Evolutionary conservation across 2,329 filamentous ascomycete species (phyloP).

Genomic region (Neocatenulostroma microsporum): DNA sequence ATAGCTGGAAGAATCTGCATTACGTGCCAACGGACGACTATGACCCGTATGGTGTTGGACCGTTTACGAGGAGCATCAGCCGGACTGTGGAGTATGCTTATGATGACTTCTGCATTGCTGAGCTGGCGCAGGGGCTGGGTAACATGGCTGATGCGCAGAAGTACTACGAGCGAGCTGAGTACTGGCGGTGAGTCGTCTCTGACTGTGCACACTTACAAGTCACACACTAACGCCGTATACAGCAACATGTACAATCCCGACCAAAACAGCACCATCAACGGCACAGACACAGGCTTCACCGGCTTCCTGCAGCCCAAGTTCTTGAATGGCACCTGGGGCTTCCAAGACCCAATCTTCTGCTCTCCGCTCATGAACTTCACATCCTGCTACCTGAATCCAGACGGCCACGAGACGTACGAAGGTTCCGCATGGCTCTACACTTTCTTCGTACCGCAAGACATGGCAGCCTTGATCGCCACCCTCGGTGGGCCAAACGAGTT

Average conservation of each 20-base stretch:
- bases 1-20: slow-evolving; percentile 62
- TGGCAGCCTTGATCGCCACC: slow-evolving; percentile 31
- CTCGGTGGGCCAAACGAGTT: slow-evolving; percentile 37
- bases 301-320: slow-evolving; percentile 66
- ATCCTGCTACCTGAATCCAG: slow-evolving; percentile 42
- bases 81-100: slow-evolving; percentile 72
- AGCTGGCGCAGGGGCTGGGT: slow-evolving; percentile 53
- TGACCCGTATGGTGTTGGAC: slow-evolving; percentile 58
- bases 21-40: slow-evolving; percentile 66
- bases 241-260: slow-evolving; percentile 55
- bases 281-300: slow-evolving; percentile 54
- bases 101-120: slow-evolving; percentile 63
- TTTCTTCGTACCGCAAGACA: slow-evolving; percentile 48
- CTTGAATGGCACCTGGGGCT: slow-evolving; percentile 60
- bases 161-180: slow-evolving; percentile 52
- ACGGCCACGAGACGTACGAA: slow-evolving; percentile 63
- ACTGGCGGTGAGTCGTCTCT: slow-evolving; percentile 54
- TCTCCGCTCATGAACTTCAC: slow-evolving; percentile 50
- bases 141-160: slow-evolving; percentile 47
- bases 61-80: slow-evolving; percentile 60
- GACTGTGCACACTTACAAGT: too few species aligned
- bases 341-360: slow-evolving; percentile 53
- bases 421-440: slow-evolving; percentile 65
- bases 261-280: slow-evolving; percentile 51
- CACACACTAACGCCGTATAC: too few species aligned